phyloP scores from a whole-genome alignment of 2,329 filamentous ascomycete species.

The Cryoendolithus antarcticus region DNA sequence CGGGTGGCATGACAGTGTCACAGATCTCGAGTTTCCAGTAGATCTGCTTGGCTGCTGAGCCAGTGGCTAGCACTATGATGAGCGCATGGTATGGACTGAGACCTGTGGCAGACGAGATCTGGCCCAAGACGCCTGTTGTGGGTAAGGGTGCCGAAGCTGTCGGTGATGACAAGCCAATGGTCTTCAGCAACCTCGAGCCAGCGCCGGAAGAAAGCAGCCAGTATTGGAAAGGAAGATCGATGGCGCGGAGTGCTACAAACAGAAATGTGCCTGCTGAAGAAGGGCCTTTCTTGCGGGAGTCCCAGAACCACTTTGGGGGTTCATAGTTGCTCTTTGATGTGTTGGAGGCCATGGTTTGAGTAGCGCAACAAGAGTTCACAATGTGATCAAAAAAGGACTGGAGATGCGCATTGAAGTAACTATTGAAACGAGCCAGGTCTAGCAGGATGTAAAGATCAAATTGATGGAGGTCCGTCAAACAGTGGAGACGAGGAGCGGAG shows the following conservation, averaged over 20 bases:
- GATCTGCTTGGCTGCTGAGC: conserved; percentile 15
- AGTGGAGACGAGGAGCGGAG: too few species aligned
- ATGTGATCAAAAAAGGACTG: too few species aligned
- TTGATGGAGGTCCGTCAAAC: too few species aligned
- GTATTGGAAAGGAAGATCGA: conserved; percentile 13
- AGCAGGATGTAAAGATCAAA: too few species aligned
- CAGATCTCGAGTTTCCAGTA: conserved; percentile 15
- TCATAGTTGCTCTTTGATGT: conserved; percentile 4
- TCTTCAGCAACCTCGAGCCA: conserved; percentile 2
- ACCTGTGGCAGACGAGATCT: conserved; percentile 2
- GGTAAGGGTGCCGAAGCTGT: conserved; percentile 3
- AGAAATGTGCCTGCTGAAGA: conserved; percentile 9
- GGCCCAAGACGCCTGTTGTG: not conserved
- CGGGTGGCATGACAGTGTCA: conserved; percentile 9
- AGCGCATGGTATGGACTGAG: conserved; percentile 13
- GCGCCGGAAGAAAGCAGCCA: conserved; percentile 9
- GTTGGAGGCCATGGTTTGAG: not conserved
- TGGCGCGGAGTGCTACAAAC: conserved; percentile 9
- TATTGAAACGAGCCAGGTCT: too few species aligned
- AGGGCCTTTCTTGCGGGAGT: conserved; percentile 6
- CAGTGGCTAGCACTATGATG: conserved; percentile 13
- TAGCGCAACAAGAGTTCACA: too few species aligned
- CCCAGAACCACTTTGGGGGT: conserved; percentile 6
- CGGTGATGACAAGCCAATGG: conserved; percentile 6
- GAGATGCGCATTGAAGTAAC: too few species aligned